Percentiles rank a stretch among this genome's conserved stretches.
phyloP scores from a whole-genome alignment of 495 filamentous ascomycete genomes.

The Penicillium egyptiacum region DNA sequence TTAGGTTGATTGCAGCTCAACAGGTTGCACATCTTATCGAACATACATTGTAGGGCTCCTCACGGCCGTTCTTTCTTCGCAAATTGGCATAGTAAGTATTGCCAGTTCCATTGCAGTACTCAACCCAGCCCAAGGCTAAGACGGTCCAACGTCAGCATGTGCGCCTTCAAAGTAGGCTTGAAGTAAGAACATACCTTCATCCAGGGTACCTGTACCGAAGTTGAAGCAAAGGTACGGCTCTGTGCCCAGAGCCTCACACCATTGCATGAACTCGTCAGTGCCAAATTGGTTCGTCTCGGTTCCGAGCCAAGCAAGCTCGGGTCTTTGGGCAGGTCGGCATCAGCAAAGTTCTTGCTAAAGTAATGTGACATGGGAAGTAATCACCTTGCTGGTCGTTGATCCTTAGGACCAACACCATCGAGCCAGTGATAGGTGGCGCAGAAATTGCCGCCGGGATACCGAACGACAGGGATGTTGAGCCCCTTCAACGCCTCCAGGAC shows the following conservation, averaged over 20 bases:
- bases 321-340: conserved; percentile 37
- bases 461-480: conserved; percentile 68
- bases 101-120: conserved; percentile 73
- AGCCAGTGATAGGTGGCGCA: conserved; percentile 81
- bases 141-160: not conserved
- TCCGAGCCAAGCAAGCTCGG: conserved; percentile 74
- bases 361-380: not conserved
- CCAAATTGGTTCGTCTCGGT: conserved; percentile 75
- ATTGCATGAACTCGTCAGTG: conserved; percentile 81
- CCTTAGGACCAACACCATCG: conserved; percentile 72
- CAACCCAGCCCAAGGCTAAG: conserved; percentile 68
- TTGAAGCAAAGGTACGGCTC: conserved; percentile 77
- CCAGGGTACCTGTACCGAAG: conserved; percentile 70
- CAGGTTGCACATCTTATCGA: not conserved
- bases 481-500: conserved; percentile 69
- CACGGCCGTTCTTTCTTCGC: conserved; percentile 66
- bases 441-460: conserved; percentile 81
- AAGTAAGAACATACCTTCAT: conserved; percentile 55
- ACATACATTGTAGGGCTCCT: conserved; percentile 69
- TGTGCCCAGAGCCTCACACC: conserved; percentile 66
- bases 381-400: conserved; percentile 56
- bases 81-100: conserved; percentile 80
- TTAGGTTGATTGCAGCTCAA: conserved; percentile 7
- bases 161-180: not conserved
- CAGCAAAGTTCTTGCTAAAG: not conserved